phyloP scores from a whole-genome alignment of 495 filamentous ascomycete species.

The Hypoxylon fuscum region DNA sequence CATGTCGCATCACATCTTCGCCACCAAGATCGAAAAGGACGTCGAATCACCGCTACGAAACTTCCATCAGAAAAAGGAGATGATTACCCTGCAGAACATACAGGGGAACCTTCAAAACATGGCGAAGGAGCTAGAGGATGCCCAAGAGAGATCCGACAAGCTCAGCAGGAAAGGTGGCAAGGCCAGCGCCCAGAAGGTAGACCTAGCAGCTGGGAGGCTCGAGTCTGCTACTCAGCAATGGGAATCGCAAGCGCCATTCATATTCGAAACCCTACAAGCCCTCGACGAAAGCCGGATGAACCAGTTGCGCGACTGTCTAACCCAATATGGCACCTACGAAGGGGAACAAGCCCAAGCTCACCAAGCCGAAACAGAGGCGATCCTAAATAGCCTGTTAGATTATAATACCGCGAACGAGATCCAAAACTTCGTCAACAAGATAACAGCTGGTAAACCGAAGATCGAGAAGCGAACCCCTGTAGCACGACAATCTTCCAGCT shows the following conservation, averaged over 20 bases:
- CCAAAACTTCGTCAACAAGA: conserved; percentile 74
- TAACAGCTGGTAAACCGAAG: conserved; percentile 59
- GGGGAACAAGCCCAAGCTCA: conserved; percentile 84
- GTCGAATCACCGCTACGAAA: conserved; percentile 86
- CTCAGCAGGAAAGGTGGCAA: conserved; percentile 80
- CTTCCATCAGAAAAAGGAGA: conserved; percentile 75
- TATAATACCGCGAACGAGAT: conserved; percentile 90
- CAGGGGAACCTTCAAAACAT: conserved; percentile 80
- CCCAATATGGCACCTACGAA: conserved; percentile 92
- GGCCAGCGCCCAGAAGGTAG: conserved; percentile 80
- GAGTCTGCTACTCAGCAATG: conserved; percentile 84
- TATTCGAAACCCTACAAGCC: conserved; percentile 93
- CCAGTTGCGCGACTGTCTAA: conserved; percentile 90
- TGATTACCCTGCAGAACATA: conserved; percentile 84
- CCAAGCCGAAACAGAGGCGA: conserved; percentile 79
- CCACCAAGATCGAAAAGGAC: conserved; percentile 86
- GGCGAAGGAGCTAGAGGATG: conserved; percentile 84
- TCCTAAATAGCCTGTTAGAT: conserved; percentile 85
- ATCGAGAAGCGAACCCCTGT: conserved; percentile 53
- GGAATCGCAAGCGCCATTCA: conserved; percentile 94
- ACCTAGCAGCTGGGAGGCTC: conserved; percentile 75
- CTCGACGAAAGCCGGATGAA: conserved; percentile 90
- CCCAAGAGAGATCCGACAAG: conserved; percentile 89
- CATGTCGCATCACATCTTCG: conserved; percentile 82
- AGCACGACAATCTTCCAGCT: conserved; percentile 51